Conservation (phyloP, 1,284 basidiomycete species). For the Boletus hoseneyae region DNA sequence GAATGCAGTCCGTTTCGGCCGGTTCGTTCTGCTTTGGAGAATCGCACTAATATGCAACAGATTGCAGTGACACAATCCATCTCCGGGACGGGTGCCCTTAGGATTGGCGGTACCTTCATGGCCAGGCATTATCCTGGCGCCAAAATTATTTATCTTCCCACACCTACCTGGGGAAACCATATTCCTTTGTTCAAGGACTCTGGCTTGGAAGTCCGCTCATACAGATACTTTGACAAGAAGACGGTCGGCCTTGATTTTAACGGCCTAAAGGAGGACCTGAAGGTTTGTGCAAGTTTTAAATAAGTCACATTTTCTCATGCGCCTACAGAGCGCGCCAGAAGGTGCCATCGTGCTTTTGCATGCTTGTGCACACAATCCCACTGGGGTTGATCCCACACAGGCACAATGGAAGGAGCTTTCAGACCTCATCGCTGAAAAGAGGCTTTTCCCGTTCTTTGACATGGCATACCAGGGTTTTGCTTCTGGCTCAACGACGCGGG, state of each 20-base stretch:
- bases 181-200: constrained; percentile 86
- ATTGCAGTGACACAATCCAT: constrained; percentile 94
- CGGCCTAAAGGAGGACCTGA: constrained; percentile 85
- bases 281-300: constrained; percentile 44
- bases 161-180: constrained; percentile 98
- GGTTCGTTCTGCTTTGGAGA: neutral
- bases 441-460: constrained; percentile 91
- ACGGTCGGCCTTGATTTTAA: constrained; percentile 94
- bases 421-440: constrained; percentile 82
- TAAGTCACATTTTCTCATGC: neutral
- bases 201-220: constrained; percentile 89
- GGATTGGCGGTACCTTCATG: constrained; percentile 95
- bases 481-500: constrained; percentile 83
- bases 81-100: constrained; percentile 96
- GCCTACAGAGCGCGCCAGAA: constrained; percentile 65
- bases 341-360: constrained; percentile 83
- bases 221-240: constrained; percentile 93
- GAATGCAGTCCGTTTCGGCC: constrained; percentile 59
- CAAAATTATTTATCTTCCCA: constrained; percentile 91
- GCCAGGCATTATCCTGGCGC: constrained; percentile 85
- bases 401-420: constrained; percentile 94
- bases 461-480: constrained; percentile 99
- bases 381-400: constrained; percentile 92
- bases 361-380: constrained; percentile 97
- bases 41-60: constrained; percentile 38